A percentile compares a stretch with the other conserved stretches of the same genome.
Conservation (phyloP, 2,329 filamentous ascomycete genomes). For the Fusarium neocosmosporiellum region DNA sequence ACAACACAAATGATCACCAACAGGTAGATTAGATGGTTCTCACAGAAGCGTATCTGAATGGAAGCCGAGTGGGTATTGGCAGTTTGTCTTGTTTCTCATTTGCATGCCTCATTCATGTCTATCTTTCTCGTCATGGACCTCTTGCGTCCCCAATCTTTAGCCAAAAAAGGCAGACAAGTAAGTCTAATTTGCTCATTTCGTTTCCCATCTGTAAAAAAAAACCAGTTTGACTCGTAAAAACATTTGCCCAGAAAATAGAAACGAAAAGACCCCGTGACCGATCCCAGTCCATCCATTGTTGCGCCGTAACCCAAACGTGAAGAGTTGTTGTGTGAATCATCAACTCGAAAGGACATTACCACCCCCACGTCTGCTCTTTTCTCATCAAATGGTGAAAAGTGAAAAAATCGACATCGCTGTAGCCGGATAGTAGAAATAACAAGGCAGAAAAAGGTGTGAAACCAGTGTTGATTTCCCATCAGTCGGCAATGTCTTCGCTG, state of each 20-base stretch:
- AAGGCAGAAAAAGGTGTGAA: slow-evolving; percentile 7
- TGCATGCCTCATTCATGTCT: slow-evolving; percentile 12
- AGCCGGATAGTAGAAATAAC: slow-evolving; percentile 12
- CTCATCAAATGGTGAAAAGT: not conserved
- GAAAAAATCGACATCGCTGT: slow-evolving; percentile 11
- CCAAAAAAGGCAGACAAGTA: not conserved
- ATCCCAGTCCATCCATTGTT: slow-evolving; percentile 24
- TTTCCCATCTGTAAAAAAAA: not conserved
- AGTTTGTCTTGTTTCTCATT: slow-evolving; percentile 19
- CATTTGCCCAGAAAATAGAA: not conserved
- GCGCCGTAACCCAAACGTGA: slow-evolving; percentile 22
- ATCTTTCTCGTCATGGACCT: not conserved
- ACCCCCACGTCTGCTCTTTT: slow-evolving; percentile 16
- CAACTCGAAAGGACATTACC: slow-evolving; percentile 21
- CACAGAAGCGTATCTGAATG: not conserved
- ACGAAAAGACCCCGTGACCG: not conserved
- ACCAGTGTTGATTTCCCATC: not conserved
- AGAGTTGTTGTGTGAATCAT: slow-evolving; percentile 21
- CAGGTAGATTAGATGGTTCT: not conserved
- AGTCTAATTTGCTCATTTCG: not conserved
- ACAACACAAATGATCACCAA: not conserved
- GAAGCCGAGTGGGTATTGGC: not conserved
- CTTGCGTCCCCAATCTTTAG: not conserved
- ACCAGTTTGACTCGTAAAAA: not conserved
- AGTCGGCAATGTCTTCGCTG: slow-evolving; percentile 33